Evolutionary conservation across 768 basidiomycete genomes (phyloP), one percentile per base, ranked within the genome.

Genomic region (Lactarius vividus): DNA sequence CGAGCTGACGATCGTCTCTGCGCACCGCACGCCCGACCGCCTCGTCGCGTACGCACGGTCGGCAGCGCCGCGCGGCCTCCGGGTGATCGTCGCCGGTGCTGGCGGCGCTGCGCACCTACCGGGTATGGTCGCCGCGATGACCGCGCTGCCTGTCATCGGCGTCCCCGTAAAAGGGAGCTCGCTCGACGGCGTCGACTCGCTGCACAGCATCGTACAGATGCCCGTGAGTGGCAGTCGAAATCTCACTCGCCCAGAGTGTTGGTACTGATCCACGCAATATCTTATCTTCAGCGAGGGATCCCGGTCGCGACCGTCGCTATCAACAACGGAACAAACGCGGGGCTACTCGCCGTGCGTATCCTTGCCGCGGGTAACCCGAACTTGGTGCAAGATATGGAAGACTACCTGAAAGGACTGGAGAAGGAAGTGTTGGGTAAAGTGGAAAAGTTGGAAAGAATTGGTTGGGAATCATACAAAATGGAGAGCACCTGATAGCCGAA

Each of bases 181-280:
- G 0, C 81, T 98, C 15, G 96, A 97, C 74, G 97, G 97, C 0
- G 94, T 99, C 1, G 97, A 98, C 77, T 94, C 94, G n/a, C 77
- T 99, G 71, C 87, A 97, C 73, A 95, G 92, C 74, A 98, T 99
- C 70, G 95, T 99, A 10, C 97, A 98, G 78, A 99, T 99, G 97
- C 97, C 97, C 23, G 94, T 95, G 74, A 71, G 92, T 83, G 16
- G 8, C 52, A 37, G 4, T 63, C 35, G n/a, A 57, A 23, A 13
- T 56, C 16, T 57, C 28, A 49, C 39, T 1, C 15, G 9, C 20
- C 35, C 28, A 55, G 23, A 23, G n/a, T 46, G 44, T 23, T 69
- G 29, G 55, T 49, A 61, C 55, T 56, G 39, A 33, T 57, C 26
- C 26, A 13, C 20, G 23, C 23, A 58, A 40, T 62, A 71, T 61